Base-by-base conservation (phyloP, 2,329 filamentous ascomycete genomes). In the Arthrobotrys conoides region DNA sequence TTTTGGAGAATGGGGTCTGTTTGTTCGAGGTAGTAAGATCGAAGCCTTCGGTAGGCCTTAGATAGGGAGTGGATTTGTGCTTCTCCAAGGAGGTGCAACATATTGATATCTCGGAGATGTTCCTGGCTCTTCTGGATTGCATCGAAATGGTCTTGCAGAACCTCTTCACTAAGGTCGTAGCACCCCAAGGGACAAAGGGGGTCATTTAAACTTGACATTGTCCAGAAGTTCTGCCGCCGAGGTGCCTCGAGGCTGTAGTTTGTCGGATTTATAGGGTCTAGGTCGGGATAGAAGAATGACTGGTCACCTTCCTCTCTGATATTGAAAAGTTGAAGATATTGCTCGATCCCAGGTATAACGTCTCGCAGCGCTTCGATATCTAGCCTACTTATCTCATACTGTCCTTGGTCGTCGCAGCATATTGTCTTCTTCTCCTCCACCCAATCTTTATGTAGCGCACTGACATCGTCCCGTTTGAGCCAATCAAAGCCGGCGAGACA, bases 121-220 rank as follows among this genome's bases (percentile, higher is more conserved):
- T 83, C 82, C 79, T 88, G 87, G 3, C 85, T 85, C 51, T 85
- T 83, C 36, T 87, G 83, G 24, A 88, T 83, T 49, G 86, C 85
- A 1, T 84, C 83, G 69, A 87, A 88, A 5, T 85, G 84, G 36
- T 84, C 81, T 12, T 83, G 76, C 0, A 85, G 83, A 4, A 84
- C 83, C 41, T 87, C 84, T 2, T 86, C 84, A 1, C 87, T 86
- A 0, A 87, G 80, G 22, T 86, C 86, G 69, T 87, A 87, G 72
- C 86, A 87, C 18, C 86, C 86, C 33, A 87, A 82, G 14, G 82
- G 75, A 18, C 30, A 78, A 6, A 78, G 68, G 3, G 64, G 68
- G 51, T 78, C 75, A 18, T 78, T 78, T 33, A 78, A 55, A 71
- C 63, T 68, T 9, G 75, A 78, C 48, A 65, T 68, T 30, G 68